Percentiles rank a stretch among this genome's conserved stretches.
These are phyloP conservation scores for Hyphopichia burtonii DNA, from an alignment of 1,139 yeast genomes.

Conservation along the genomic window DNA sequence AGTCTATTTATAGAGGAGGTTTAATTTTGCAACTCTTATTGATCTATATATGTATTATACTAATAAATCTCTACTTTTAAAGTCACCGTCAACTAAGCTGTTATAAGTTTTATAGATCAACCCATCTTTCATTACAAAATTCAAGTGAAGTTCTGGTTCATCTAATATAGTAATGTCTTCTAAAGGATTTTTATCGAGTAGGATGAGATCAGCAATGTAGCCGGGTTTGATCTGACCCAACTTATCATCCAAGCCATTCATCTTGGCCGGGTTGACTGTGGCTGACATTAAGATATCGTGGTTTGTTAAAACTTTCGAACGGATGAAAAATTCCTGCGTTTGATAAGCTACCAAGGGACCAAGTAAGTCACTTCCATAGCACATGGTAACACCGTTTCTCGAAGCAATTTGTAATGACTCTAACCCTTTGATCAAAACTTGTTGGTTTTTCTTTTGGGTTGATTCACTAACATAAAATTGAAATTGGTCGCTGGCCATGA, in stretches of 20 bases:
- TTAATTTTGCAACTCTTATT: too few relatives aligned
- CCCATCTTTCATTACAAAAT: slow-evolving; percentile 19
- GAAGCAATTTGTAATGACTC: slow-evolving; percentile 16
- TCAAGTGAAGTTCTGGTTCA: slow-evolving; percentile 17
- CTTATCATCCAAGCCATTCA: slow-evolving; percentile 11
- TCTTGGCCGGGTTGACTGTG: slow-evolving; percentile 19
- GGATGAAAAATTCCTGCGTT: slow-evolving; percentile 19
- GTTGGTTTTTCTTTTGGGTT: slow-evolving; percentile 14
- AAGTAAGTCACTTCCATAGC: slow-evolving; percentile 20
- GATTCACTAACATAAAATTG: slow-evolving; percentile 13
- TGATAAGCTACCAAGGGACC: slow-evolving; percentile 20
- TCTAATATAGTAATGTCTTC: slow-evolving; percentile 17
- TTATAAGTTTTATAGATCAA: slow-evolving; percentile 9
- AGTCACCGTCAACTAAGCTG: too few relatives aligned
- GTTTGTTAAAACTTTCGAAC: slow-evolving; percentile 15
- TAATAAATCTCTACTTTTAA: too few relatives aligned
- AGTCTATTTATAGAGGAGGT: too few relatives aligned
- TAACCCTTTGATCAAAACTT: slow-evolving; percentile 17
- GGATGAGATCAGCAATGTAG: slow-evolving; percentile 17
- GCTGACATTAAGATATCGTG: slow-evolving; percentile 19
- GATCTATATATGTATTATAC: too few relatives aligned
- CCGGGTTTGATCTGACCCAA: slow-evolving; percentile 20
- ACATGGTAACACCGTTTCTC: slow-evolving; percentile 15
- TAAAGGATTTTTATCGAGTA: slow-evolving; percentile 17
- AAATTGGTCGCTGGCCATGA: slow-evolving; percentile 21